Conservation (phyloP, 1,284 basidiomycete species). For the Cryptococcus hybrid region DNA sequence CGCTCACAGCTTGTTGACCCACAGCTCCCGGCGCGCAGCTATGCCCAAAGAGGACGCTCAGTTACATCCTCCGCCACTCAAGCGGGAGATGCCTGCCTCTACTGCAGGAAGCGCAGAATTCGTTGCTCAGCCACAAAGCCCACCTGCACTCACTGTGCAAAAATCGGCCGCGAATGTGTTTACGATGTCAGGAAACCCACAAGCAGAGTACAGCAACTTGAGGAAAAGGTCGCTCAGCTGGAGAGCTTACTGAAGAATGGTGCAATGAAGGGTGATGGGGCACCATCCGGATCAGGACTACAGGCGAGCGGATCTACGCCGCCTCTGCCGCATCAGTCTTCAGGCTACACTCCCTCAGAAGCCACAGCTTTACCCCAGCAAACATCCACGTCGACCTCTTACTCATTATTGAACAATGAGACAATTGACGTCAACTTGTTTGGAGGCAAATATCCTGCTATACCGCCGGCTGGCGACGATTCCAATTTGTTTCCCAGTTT, state of each 20-base stretch:
- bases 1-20: background rate
- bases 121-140: conserved; percentile 42
- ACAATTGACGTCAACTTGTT: conserved; percentile 18
- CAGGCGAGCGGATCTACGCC: background rate
- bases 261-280: background rate
- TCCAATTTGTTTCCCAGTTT: conserved; percentile 13
- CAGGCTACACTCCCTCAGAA: background rate
- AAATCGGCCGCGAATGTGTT: conserved; percentile 36
- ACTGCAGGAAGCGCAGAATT: conserved; percentile 44
- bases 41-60: conserved; percentile 16
- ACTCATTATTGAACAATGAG: conserved; percentile 1
- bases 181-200: conserved; percentile 44
- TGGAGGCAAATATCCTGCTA: background rate
- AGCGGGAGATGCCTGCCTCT: conserved; percentile 44
- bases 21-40: background rate
- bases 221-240: conserved; percentile 43
- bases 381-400: conserved; percentile 4
- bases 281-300: background rate
- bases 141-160: conserved; percentile 38
- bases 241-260: conserved; percentile 23
- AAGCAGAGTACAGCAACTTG: conserved; percentile 41
- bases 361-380: background rate
- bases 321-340: conserved; percentile 12
- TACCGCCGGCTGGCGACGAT: background rate
- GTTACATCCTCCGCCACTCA: conserved; percentile 20